Evolutionary conservation across 495 filamentous ascomycete species (phyloP), one percentile per base, ranked within the genome.

Genomic region (Evansstolkia leycettana): DNA sequence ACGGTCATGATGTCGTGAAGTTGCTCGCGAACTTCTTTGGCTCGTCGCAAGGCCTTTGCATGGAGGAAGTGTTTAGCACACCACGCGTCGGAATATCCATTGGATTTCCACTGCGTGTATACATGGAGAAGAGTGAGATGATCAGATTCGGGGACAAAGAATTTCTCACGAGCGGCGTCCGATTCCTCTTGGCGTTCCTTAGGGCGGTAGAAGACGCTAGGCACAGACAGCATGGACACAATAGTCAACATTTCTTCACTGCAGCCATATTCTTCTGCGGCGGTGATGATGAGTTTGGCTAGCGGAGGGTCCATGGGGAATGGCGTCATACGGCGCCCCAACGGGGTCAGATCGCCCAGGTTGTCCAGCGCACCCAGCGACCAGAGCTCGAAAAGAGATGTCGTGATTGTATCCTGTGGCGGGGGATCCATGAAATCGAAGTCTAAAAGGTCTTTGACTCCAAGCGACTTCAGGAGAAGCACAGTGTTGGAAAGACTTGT

Each of bases 381-480:
- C 92, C 92, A 99, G 9, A 99, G 75, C 48, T 99, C 92, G 65
- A 96, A 99, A 2, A 99, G 72, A 1, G 86, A 94, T 0, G 92
- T 99, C 7, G 84, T 85, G 47, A 99, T 99, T 4, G 87, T 94
- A 42, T 99, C 92, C 58, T 99, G 92, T 0, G 92, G 90, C 5
- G 92, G 92, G 0, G 92, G 90, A 44, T 99, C 92, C 87, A 99
- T 94, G 47, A 99, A 99, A 51, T 96, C 87, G 47, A 99, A 99
- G 47, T 99, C 92, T 2, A 99, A 65, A 12, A 99, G 67, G 45
- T 99, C 87, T 50, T 82, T 87, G 17, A 99, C 90, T 2, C 89
- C 89, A 6, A 99, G 66, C 1, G 86, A 94, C 51, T 99, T 99
- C 32, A 99, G 67, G 7, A 99, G 70, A 9, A 99, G 67, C 2